Conservation (phyloP, 2,329 filamentous ascomycete species). For the Clonostachys chloroleuca region DNA sequence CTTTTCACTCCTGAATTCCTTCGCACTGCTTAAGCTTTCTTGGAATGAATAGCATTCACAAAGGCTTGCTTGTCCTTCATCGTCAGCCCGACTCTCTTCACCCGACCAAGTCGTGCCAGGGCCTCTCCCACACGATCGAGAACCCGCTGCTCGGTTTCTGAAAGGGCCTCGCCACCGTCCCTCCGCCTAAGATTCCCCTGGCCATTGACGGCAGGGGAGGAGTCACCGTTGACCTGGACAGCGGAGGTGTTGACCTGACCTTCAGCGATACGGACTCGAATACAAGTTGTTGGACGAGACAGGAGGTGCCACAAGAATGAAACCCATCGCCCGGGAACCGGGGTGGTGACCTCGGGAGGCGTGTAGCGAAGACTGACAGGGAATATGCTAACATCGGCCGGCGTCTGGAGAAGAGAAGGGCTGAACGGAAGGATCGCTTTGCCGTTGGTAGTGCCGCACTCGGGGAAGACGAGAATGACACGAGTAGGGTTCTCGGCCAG, state of each 20-base stretch:
- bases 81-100: slow-evolving; percentile 83
- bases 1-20: too few relatives aligned
- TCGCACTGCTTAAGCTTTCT: slow-evolving; percentile 15
- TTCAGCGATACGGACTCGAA: slow-evolving; percentile 86
- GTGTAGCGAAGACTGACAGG: slow-evolving; percentile 88
- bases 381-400: slow-evolving; percentile 71
- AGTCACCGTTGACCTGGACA: slow-evolving; percentile 25
- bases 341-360: slow-evolving; percentile 84
- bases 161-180: slow-evolving; percentile 24
- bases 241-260: slow-evolving; percentile 52
- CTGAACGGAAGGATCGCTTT: slow-evolving; percentile 83
- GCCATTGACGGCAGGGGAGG: slow-evolving; percentile 12
- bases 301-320: slow-evolving; percentile 83
- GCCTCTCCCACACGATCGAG: slow-evolving; percentile 80
- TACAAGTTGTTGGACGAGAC: slow-evolving; percentile 79
- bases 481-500: slow-evolving; percentile 65
- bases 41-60: slow-evolving; percentile 58
- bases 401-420: slow-evolving; percentile 67
- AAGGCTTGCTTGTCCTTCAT: slow-evolving; percentile 81
- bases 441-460: slow-evolving; percentile 92
- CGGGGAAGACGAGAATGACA: slow-evolving; percentile 83
- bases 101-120: slow-evolving; percentile 79
- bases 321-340: slow-evolving; percentile 69
- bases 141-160: slow-evolving; percentile 59
- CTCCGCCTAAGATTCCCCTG: slow-evolving; percentile 18